Percentiles rank a stretch among this genome's conserved stretches.
Conservation (phyloP, 1,139 yeast species). For the Suhomyces choctaworum region DNA sequence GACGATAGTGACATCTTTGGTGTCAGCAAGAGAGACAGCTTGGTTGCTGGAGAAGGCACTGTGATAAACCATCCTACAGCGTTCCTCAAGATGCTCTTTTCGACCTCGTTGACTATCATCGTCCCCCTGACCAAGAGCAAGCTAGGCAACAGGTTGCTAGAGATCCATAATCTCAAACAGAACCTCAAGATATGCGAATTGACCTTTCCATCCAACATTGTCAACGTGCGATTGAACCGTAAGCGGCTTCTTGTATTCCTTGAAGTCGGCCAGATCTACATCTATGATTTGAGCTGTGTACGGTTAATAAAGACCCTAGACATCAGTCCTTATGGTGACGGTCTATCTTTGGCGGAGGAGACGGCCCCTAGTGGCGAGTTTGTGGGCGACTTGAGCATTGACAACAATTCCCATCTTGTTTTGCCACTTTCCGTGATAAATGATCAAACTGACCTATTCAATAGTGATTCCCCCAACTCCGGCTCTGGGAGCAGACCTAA, state of each 20-base stretch:
- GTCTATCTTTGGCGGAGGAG: slow-evolving; percentile 6
- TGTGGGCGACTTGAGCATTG: slow-evolving; percentile 51
- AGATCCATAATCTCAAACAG: slow-evolving; percentile 67
- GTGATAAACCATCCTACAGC: slow-evolving; percentile 25
- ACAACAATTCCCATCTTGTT: slow-evolving; percentile 50
- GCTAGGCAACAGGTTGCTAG: slow-evolving; percentile 50
- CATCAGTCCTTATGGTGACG: slow-evolving; percentile 10
- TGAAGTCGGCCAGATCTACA: slow-evolving; percentile 61
- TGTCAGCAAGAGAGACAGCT: background rate
- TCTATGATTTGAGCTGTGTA: slow-evolving; percentile 74
- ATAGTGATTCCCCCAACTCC: slow-evolving; percentile 14
- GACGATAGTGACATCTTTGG: background rate
- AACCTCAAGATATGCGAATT: slow-evolving; percentile 69
- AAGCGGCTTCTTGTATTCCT: slow-evolving; percentile 63
- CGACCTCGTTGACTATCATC: slow-evolving; percentile 67
- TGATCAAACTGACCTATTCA: slow-evolving; percentile 34
- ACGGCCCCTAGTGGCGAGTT: slow-evolving; percentile 26
- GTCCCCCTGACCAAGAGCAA: slow-evolving; percentile 50
- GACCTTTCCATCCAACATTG: slow-evolving; percentile 61
- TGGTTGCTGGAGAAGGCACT: background rate
- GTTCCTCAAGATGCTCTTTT: slow-evolving; percentile 60
- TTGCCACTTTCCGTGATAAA: slow-evolving; percentile 31
- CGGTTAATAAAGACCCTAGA: slow-evolving; percentile 65
- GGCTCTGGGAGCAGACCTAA: slow-evolving; percentile 7
- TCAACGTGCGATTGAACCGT: slow-evolving; percentile 64